Percentiles rank a stretch among this genome's conserved stretches.
Evolutionary conservation across 257 asterid species (phyloP).

Genomic region (Primulina huaijiensis): DNA sequence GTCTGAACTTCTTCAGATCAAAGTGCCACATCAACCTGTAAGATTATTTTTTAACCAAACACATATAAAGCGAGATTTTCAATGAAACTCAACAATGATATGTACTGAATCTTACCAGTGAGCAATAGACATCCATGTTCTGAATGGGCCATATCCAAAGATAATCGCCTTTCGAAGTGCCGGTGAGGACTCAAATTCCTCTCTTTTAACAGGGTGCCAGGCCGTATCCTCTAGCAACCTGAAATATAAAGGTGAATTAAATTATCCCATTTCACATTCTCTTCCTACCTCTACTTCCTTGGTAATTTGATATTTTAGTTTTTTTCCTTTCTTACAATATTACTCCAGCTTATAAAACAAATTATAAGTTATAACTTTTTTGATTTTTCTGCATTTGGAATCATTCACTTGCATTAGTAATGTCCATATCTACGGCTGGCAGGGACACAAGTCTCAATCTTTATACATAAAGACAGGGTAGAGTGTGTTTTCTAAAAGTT

Average conservation of each 20-base stretch:
- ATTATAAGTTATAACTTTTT: too few species aligned
- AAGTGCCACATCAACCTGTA: conserved; percentile 76
- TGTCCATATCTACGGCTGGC: too few species aligned
- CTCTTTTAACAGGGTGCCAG: conserved; percentile 68
- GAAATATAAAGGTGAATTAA: conserved; percentile 20
- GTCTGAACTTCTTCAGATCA: conserved; percentile 76
- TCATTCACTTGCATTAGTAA: too few species aligned
- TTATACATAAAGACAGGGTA: too few species aligned
- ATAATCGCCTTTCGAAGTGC: conserved; percentile 68
- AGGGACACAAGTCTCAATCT: too few species aligned
- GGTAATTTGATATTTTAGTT: too few species aligned
- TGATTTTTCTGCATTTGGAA: too few species aligned
- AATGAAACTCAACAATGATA: conserved; percentile 3
- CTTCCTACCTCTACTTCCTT: too few species aligned
- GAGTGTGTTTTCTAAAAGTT: too few species aligned
- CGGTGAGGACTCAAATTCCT: conserved; percentile 58
- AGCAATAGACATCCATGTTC: conserved; percentile 91
- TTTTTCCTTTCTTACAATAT: too few species aligned
- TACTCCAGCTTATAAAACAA: too few species aligned
- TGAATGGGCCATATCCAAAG: conserved; percentile 73
- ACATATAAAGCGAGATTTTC: background rate
- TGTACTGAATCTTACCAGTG: conserved; percentile 59
- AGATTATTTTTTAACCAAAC: conserved; percentile 21
- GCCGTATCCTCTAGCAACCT: conserved; percentile 97
- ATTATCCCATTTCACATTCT: too few species aligned